Evolutionary conservation across 2,329 filamentous ascomycete genomes (phyloP).

Genomic region (Microthyrium microscopicum): DNA sequence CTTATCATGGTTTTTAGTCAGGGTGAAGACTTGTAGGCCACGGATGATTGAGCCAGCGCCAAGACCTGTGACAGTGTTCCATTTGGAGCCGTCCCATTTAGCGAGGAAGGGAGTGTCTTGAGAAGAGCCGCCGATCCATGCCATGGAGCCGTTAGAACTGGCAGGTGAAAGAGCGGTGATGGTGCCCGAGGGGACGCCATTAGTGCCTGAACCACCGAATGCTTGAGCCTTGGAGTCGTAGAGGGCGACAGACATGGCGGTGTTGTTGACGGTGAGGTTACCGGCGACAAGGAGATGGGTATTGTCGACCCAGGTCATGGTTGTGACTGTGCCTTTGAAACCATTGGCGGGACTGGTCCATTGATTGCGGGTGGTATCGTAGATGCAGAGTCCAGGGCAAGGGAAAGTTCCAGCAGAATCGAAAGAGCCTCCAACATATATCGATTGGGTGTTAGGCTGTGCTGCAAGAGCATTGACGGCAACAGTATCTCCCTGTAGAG

Average conservation of each 20-base stretch:
- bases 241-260: slow-evolving; percentile 48
- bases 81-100: slow-evolving; percentile 61
- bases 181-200: slow-evolving; percentile 57
- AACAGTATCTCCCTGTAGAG: slow-evolving; percentile 51
- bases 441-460: slow-evolving; percentile 50
- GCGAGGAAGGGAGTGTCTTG: slow-evolving; percentile 59
- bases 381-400: slow-evolving; percentile 70
- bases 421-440: slow-evolving; percentile 81
- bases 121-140: slow-evolving; percentile 68
- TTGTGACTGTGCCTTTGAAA: slow-evolving; percentile 52
- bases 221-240: slow-evolving; percentile 52
- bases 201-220: slow-evolving; percentile 41
- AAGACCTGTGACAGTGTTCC: slow-evolving; percentile 50
- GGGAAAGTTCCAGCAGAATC: slow-evolving; percentile 64
- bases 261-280: slow-evolving; percentile 51
- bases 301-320: slow-evolving; percentile 60
- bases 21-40: slow-evolving; percentile 64
- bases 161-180: slow-evolving; percentile 61
- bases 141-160: slow-evolving; percentile 50
- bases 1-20: slow-evolving; percentile 50
- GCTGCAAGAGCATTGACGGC: slow-evolving; percentile 62
- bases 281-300: slow-evolving; percentile 63
- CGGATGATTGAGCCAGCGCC: slow-evolving; percentile 51
- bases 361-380: slow-evolving; percentile 50
- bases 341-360: slow-evolving; percentile 68